Conservation (phyloP, 2,329 filamentous ascomycete genomes). For the Talaromyces sp. region DNA sequence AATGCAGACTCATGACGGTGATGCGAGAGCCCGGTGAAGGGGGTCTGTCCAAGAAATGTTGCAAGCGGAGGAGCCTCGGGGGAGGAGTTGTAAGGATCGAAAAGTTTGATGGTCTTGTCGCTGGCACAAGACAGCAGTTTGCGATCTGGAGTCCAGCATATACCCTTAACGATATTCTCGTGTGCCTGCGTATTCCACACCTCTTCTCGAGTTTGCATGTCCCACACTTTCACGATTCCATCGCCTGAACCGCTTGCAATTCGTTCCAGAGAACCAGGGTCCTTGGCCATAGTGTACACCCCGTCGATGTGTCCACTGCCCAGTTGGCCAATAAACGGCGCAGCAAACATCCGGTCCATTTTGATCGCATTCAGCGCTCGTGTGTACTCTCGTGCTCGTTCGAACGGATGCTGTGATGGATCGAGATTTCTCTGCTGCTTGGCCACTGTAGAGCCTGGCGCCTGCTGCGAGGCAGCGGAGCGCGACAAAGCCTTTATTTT, state of each 20-base stretch:
- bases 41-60: slow-evolving; percentile 76
- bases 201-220: slow-evolving; percentile 67
- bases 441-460: slow-evolving; percentile 41
- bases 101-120: slow-evolving; percentile 84
- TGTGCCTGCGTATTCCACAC: slow-evolving; percentile 77
- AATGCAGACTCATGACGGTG: slow-evolving; percentile 76
- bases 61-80: slow-evolving; percentile 66
- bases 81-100: slow-evolving; percentile 75
- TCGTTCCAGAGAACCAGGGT: slow-evolving; percentile 66
- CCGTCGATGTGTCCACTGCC: slow-evolving; percentile 91
- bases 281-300: slow-evolving; percentile 74
- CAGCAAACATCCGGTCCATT: slow-evolving; percentile 84
- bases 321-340: slow-evolving; percentile 79
- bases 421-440: slow-evolving; percentile 58
- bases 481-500: slow-evolving; percentile 54
- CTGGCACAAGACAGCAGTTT: slow-evolving; percentile 82
- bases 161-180: slow-evolving; percentile 86
- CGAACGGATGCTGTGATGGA: slow-evolving; percentile 83
- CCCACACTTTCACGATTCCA: slow-evolving; percentile 91
- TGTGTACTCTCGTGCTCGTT: slow-evolving; percentile 81
- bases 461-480: slow-evolving; percentile 42
- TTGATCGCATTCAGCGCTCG: slow-evolving; percentile 79
- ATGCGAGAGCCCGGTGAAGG: slow-evolving; percentile 78
- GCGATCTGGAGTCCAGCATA: slow-evolving; percentile 81
- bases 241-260: slow-evolving; percentile 85